These are phyloP conservation scores for Nemania sp. DNA, from an alignment of 2,329 filamentous ascomycete species.

Conservation along the genomic window DNA sequence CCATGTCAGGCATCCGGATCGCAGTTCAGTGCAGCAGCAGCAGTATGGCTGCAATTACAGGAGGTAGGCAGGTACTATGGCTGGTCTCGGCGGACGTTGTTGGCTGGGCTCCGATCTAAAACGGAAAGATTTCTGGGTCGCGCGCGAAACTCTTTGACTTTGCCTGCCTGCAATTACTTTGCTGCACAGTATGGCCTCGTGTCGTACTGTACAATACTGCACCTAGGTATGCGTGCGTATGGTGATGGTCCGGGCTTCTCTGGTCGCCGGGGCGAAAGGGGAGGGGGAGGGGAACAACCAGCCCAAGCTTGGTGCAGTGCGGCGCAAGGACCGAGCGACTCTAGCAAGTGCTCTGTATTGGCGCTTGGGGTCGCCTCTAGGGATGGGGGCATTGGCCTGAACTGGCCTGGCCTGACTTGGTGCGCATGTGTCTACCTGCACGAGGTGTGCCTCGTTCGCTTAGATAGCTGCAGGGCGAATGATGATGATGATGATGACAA, in stretches of 20 bases:
- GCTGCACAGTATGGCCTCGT: neutral
- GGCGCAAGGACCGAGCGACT: neutral
- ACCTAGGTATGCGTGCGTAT: neutral
- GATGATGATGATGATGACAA: conserved; percentile 1
- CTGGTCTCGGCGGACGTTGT: conserved; percentile 10
- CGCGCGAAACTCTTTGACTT: conserved; percentile 40
- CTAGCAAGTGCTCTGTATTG: neutral
- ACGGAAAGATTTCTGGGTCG: conserved; percentile 41
- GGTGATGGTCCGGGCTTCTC: conserved; percentile 12
- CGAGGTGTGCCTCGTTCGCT: conserved; percentile 12
- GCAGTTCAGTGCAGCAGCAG: neutral
- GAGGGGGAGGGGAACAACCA: neutral
- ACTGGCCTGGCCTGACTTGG: neutral
- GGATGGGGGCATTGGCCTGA: neutral
- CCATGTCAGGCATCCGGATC: neutral
- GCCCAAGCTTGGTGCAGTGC: conserved; percentile 9
- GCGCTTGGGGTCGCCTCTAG: neutral
- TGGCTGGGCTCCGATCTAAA: conserved; percentile 29
- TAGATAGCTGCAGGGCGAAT: conserved; percentile 21
- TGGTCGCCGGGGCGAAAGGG: conserved; percentile 6
- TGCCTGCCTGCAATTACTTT: conserved; percentile 17
- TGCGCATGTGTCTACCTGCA: neutral
- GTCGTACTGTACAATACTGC: neutral
- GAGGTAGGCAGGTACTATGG: neutral
- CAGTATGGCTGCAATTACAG: conserved; percentile 1